Base-by-base conservation (phyloP, 768 basidiomycete genomes). In the Nevesoporus exiguus region DNA sequence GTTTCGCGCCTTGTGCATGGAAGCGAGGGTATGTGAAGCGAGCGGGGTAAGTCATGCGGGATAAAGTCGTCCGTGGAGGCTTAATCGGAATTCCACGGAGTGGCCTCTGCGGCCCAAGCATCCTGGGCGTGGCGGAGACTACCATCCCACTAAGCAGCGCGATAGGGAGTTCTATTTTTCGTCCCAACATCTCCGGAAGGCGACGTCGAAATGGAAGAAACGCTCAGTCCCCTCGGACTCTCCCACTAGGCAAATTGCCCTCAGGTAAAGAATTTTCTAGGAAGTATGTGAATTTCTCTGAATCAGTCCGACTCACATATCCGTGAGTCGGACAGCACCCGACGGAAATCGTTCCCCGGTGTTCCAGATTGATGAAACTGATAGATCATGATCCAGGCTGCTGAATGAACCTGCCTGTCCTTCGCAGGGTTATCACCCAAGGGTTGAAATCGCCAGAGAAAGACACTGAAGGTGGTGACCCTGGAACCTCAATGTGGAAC, bases 71-170 rank as follows among this genome's bases (percentile, higher is more conserved):
- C 46, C 50, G 50, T 55, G 55, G 56, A 49, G 58, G 59, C 27
- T 27, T 46, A 7, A 45, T 49, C 59, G 65, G 60, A 60, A 57
- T 41, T 66, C 66, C 68, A 68, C 61, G 68, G 60, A 47, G 48
- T 50, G 29, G 3, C 44, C 40, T 42, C 39, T 50, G 52, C 21
- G 45, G 40, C 17, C 34, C 52, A 52, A 36, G 45, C 8, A 21
- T 21, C 33, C 42, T 48, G 53, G 42, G 36, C 29, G 37, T 48
- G 45, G 42, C 31, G 45, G 49, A 49, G 49, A 49, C 47, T 19
- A 43, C 34, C 44, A 31, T 24, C 36, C 40, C 46, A 48, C 55
- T 49, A 21, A 36, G 30, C 5, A 40, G 22, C 33, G 34, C 34
- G 51, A 41, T n/a, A 21, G 15, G 22, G 56, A 41, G 24, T 25